Evolutionary conservation across 345 rosid genomes (phyloP).

Genomic region (Linum usitatissimum): DNA sequence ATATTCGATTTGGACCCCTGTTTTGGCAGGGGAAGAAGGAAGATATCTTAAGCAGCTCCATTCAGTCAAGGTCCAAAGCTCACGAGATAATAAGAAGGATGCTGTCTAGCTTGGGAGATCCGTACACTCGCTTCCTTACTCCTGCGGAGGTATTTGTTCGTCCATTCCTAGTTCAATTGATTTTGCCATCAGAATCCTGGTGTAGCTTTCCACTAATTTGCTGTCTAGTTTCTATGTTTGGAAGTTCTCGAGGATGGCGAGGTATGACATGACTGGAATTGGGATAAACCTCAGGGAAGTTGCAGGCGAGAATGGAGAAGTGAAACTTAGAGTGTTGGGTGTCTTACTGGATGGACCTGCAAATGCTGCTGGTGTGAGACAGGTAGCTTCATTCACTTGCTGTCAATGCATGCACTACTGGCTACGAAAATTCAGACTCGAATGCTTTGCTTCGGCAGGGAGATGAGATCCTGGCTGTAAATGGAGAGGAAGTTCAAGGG

Average conservation of each 20-base stretch:
- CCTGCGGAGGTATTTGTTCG: slow-evolving; percentile 56
- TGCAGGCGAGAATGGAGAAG: slow-evolving; percentile 53
- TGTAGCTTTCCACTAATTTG: slow-evolving; percentile 16
- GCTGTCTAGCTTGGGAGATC: slow-evolving; percentile 79
- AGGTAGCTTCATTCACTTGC: slow-evolving; percentile 32
- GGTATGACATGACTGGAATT: slow-evolving; percentile 85
- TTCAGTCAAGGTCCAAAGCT: slow-evolving; percentile 70
- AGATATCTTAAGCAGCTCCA: slow-evolving; percentile 39
- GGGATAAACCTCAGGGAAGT: slow-evolving; percentile 91
- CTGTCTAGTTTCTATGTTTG: slow-evolving; percentile 27
- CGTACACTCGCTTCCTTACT: slow-evolving; percentile 78
- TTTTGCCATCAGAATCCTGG: not conserved
- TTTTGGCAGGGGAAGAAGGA: slow-evolving; percentile 50
- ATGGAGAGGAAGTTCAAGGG: slow-evolving; percentile 70
- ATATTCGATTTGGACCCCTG: not conserved
- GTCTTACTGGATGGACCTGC: slow-evolving; percentile 84
- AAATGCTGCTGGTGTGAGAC: slow-evolving; percentile 68
- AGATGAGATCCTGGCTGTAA: slow-evolving; percentile 72
- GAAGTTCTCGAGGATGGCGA: slow-evolving; percentile 95
- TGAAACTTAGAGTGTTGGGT: slow-evolving; percentile 71
- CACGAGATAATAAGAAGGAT: slow-evolving; percentile 66
- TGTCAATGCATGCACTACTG: not conserved
- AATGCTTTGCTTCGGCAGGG: slow-evolving; percentile 34
- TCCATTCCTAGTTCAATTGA: too few species aligned
- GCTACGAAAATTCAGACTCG: too few species aligned